Evolutionary conservation across 1,284 basidiomycete genomes (phyloP).

Genomic region (Austroboletus novae-zelandiae): DNA sequence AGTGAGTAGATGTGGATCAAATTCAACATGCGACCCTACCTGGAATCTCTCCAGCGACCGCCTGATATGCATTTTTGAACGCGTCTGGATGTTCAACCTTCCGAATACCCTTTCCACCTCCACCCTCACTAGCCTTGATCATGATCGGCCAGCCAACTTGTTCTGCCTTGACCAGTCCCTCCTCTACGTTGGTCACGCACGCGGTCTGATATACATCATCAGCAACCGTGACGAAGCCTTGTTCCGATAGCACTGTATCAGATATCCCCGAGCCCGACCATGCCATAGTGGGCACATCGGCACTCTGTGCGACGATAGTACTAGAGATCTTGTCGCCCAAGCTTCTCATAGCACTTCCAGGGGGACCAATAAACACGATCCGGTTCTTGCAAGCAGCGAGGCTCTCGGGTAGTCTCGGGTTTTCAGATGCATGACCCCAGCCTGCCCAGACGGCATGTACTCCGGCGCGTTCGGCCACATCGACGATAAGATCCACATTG

Average conservation of each 20-base stretch:
- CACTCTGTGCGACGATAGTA: slow-evolving; percentile 98
- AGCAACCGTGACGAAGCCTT: slow-evolving; percentile 92
- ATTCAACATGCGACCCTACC: slow-evolving; percentile 49
- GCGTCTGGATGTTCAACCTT: slow-evolving; percentile 84
- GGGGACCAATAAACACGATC: slow-evolving; percentile 99
- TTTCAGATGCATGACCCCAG: slow-evolving; percentile 99
- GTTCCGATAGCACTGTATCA: slow-evolving; percentile 83
- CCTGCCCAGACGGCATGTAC: slow-evolving; percentile 99
- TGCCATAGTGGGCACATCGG: slow-evolving; percentile 97
- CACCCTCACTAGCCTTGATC: slow-evolving; percentile 99
- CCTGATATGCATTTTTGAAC: slow-evolving; percentile 93
- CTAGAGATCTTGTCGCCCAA: slow-evolving; percentile 99
- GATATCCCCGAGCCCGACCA: slow-evolving; percentile 98
- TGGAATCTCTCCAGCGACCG: slow-evolving; percentile 95
- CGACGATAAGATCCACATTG: slow-evolving; percentile 99
- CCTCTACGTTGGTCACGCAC: slow-evolving; percentile 88
- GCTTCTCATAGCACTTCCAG: slow-evolving; percentile 98
- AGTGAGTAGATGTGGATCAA: slow-evolving; percentile 15
- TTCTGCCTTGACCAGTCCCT: slow-evolving; percentile 83
- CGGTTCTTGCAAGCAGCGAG: slow-evolving; percentile 91
- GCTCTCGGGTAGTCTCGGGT: slow-evolving; percentile 95
- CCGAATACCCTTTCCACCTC: slow-evolving; percentile 98
- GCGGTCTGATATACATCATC: slow-evolving; percentile 90
- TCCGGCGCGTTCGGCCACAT: slow-evolving; percentile 94
- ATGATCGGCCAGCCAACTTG: slow-evolving; percentile 96